These are phyloP conservation scores for Priceomyces castillae DNA, from an alignment of 805 yeast species.

Conservation along the genomic window DNA sequence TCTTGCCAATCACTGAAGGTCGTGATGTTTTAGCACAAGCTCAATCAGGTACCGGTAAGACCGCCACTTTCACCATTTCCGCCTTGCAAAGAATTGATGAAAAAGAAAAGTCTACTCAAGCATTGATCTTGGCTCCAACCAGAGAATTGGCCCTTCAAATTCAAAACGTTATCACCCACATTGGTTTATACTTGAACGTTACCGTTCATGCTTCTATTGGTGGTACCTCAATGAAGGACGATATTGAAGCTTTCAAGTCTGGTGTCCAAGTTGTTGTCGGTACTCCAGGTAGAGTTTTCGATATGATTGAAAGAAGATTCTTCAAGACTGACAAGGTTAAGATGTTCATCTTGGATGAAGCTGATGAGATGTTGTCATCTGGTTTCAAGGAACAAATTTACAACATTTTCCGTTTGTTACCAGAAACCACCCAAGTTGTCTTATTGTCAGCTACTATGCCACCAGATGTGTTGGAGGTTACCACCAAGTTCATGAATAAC, in stretches of 20 bases:
- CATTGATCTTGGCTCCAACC: slow-evolving; percentile 93
- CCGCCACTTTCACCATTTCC: slow-evolving; percentile 82
- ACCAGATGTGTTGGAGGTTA: slow-evolving; percentile 84
- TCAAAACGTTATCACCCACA: slow-evolving; percentile 85
- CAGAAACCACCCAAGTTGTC: slow-evolving; percentile 88
- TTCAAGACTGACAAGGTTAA: slow-evolving; percentile 80
- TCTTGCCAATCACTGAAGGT: slow-evolving; percentile 72
- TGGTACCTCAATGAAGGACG: slow-evolving; percentile 89
- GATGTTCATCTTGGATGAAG: slow-evolving; percentile 96
- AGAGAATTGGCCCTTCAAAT: slow-evolving; percentile 97
- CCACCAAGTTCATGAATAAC: slow-evolving; percentile 90
- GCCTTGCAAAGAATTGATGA: slow-evolving; percentile 75
- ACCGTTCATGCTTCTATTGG: slow-evolving; percentile 97
- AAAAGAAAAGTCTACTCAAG: slow-evolving; percentile 75
- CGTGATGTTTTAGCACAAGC: slow-evolving; percentile 78
- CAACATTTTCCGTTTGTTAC: slow-evolving; percentile 86
- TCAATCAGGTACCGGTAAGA: slow-evolving; percentile 87
- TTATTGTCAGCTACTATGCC: slow-evolving; percentile 95
- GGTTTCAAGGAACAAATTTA: slow-evolving; percentile 96
- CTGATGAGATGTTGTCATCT: slow-evolving; percentile 91
- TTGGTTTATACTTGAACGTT: slow-evolving; percentile 87
- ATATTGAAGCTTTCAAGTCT: slow-evolving; percentile 74
- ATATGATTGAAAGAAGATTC: slow-evolving; percentile 89
- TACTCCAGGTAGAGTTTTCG: slow-evolving; percentile 97
- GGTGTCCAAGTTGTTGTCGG: slow-evolving; percentile 96